Evolutionary conservation across 176 grass and related monocot genomes (phyloP).

Genomic region (Triticum timopheevii): DNA sequence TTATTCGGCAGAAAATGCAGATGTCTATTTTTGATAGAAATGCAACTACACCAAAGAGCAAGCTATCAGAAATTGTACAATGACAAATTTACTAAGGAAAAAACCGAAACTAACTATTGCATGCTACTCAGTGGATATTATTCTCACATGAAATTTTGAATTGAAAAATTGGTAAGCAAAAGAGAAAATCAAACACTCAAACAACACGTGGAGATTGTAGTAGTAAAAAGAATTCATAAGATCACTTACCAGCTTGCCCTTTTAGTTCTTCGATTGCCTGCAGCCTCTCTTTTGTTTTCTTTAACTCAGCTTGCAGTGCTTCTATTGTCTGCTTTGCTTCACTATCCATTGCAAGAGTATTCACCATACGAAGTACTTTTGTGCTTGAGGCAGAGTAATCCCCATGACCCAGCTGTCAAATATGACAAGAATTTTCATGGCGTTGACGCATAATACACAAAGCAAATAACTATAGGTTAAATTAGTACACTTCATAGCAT

Average conservation of each 20-base stretch:
- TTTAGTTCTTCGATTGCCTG: slow-evolving; percentile 95
- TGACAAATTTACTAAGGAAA: slow-evolving; percentile 4
- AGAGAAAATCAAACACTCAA: slow-evolving; percentile 11
- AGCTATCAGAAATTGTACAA: background rate
- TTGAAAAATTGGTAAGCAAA: background rate
- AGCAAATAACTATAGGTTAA: slow-evolving; percentile 13
- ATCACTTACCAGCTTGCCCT: slow-evolving; percentile 74
- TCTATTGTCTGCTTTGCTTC: slow-evolving; percentile 99
- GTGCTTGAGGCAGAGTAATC: slow-evolving; percentile 91
- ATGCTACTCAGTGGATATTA: background rate
- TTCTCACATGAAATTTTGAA: background rate
- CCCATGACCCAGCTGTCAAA: slow-evolving; percentile 83
- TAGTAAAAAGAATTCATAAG: slow-evolving; percentile 1
- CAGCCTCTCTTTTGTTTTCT: slow-evolving; percentile 87
- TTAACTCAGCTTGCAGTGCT: slow-evolving; percentile 80
- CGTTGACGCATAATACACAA: background rate
- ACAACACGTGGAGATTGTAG: slow-evolving; percentile 14
- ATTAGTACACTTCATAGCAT: background rate
- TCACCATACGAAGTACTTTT: slow-evolving; percentile 95
- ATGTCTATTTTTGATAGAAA: background rate
- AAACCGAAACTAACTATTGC: slow-evolving; percentile 1
- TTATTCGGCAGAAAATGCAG: slow-evolving; percentile 9
- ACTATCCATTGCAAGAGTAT: slow-evolving; percentile 88
- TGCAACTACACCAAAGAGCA: background rate
- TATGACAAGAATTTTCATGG: slow-evolving; percentile 36